These are phyloP conservation scores for Xanthoceras sorbifolium DNA, from an alignment of 345 rosid genomes.

Conservation along the genomic window DNA sequence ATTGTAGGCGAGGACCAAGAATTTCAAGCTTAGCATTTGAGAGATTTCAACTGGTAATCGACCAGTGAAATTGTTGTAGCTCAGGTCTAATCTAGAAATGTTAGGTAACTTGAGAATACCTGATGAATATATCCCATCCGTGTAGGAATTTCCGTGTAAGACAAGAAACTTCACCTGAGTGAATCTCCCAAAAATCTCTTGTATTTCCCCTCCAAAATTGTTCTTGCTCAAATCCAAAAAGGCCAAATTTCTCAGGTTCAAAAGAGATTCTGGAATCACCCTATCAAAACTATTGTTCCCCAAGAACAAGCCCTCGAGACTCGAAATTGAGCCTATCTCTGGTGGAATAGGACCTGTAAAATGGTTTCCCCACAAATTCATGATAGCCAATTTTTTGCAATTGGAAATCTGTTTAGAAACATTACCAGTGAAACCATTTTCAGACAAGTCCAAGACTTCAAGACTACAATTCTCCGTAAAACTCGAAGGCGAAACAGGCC, in stretches of 20 bases:
- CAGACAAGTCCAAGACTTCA: conserved; percentile 58
- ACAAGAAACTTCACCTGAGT: conserved; percentile 58
- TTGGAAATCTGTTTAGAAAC: conserved; percentile 56
- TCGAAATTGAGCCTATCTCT: conserved; percentile 61
- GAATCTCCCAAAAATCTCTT: conserved; percentile 69
- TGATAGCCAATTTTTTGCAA: conserved; percentile 49
- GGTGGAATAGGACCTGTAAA: conserved; percentile 62
- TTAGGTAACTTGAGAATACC: conserved; percentile 62
- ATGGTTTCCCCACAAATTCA: conserved; percentile 69
- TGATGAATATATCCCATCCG: conserved; percentile 66
- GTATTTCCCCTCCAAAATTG: conserved; percentile 65
- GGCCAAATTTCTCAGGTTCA: conserved; percentile 53
- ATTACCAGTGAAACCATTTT: conserved; percentile 49
- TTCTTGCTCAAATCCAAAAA: conserved; percentile 77
- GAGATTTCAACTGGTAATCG: conserved; percentile 63
- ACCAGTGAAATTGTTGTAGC: conserved; percentile 76
- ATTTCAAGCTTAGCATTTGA: conserved; percentile 54
- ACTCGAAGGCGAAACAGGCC: conserved; percentile 38
- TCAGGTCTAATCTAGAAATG: conserved; percentile 65
- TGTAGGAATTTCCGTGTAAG: conserved; percentile 58
- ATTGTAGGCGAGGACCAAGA: conserved; percentile 64
- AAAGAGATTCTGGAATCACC: conserved; percentile 63
- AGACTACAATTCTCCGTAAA: conserved; percentile 59
- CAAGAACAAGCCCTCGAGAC: conserved; percentile 61
- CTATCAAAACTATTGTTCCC: conserved; percentile 66